A percentile compares a stretch with the other conserved stretches of the same genome.
Evolutionary conservation across 345 rosid genomes (phyloP).

Genomic region (Pelargonium nanum): DNA sequence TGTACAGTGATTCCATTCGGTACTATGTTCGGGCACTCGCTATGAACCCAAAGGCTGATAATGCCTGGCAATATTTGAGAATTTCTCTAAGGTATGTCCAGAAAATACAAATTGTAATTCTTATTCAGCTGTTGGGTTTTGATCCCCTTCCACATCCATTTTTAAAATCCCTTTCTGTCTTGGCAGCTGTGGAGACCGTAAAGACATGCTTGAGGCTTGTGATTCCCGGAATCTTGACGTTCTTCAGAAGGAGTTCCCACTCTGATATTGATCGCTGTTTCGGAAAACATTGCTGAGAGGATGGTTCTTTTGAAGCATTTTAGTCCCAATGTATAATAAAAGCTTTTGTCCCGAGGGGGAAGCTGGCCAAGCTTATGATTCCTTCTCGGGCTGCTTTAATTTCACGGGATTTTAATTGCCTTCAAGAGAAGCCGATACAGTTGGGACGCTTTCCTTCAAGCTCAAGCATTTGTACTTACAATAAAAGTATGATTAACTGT

Average conservation of each 20-base stretch:
- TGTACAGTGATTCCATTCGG: conserved; percentile 82
- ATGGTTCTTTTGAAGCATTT: no score
- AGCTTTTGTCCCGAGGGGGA: no score
- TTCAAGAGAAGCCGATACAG: no score
- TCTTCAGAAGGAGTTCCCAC: conserved; percentile 82
- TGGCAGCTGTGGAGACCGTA: conserved; percentile 71
- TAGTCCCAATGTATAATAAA: no score
- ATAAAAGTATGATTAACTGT: no score
- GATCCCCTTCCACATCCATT: not conserved
- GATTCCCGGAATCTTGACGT: conserved; percentile 86
- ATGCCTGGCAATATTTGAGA: conserved; percentile 96
- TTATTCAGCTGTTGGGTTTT: not conserved
- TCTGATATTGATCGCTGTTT: conserved; percentile 21
- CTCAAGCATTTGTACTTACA: no score
- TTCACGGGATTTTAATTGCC: no score
- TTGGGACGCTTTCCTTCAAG: no score
- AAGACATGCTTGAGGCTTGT: conserved; percentile 81
- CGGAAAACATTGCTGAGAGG: not conserved
- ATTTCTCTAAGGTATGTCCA: conserved; percentile 75
- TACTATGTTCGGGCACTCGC: conserved; percentile 96
- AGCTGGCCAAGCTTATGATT: no score
- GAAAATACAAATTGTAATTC: not conserved
- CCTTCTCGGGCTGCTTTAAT: no score
- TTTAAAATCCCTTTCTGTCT: not conserved
- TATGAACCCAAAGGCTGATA: conserved; percentile 98